Base-by-base conservation (phyloP, 306 rosid genomes). In the Trichosanthes truncata region DNA sequence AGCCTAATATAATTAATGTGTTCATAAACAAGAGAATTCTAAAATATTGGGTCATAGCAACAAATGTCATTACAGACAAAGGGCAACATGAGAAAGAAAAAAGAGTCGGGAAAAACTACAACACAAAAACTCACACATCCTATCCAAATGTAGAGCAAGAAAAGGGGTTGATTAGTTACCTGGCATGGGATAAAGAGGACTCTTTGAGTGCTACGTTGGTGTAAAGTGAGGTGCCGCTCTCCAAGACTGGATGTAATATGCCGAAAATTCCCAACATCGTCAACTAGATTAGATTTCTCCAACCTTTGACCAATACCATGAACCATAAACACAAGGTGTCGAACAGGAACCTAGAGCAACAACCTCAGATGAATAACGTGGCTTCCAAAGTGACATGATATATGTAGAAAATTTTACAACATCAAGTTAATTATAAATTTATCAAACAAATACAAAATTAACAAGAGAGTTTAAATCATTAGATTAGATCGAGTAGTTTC, bases 221-320 rank as follows among this genome's bases (percentile, higher is more conserved):
- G 89, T 20, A 91, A 31, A 80, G 97, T 90, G 85, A 95, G 96
- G 83, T 95, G 94, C 61, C 84, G 89, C 87, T 93, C 99, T 79
- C 95, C 89, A 63, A 95, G 93, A 88, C 92, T 90, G 77, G 88
- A 88, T 56, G 97, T 93, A 74, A 90, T 86, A 89, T 79, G 92
- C 80, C 95, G 91, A 87, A 93, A 91, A 83, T 88, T 83, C 76
- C 82, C 86, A 82, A 95, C 97, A 65, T 95, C 99, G 77, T 95
- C 99, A 71, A 95, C 99, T 87, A 95, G 85, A 91, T 95, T 95
- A 82, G 99, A 95, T 53, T 95, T 95, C 84, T 95, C 97, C 90
- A 95, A 88, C 81, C 99, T 91, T 87, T 95, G 99, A 85, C 99
- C 99, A 86, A 95, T 95, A 77, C 99, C 99, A 86, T 95, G 99